Conservation (phyloP, 2,329 filamentous ascomycete genomes). For the Aureobasidium vineae region DNA sequence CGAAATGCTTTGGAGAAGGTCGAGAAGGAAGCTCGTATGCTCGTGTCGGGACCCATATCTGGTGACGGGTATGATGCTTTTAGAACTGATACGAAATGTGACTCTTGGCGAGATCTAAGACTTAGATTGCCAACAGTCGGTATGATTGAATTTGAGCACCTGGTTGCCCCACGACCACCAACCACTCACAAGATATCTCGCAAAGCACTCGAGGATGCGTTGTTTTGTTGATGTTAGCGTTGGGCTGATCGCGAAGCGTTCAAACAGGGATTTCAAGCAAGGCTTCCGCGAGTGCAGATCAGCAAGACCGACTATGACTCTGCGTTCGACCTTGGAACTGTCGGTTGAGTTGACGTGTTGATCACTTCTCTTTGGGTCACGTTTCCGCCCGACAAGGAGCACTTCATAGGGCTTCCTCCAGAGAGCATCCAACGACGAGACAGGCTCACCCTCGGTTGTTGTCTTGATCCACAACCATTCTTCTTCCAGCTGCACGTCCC, state of each 20-base stretch:
- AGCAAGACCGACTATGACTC: constrained; percentile 66
- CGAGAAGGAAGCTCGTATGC: constrained; percentile 15
- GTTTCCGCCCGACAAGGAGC: constrained; percentile 58
- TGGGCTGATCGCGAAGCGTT: constrained; percentile 44
- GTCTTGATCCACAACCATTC: constrained; percentile 82
- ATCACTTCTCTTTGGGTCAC: constrained; percentile 20
- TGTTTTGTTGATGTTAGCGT: constrained; percentile 50
- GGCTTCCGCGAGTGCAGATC: constrained; percentile 79
- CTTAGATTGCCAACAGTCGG: constrained; percentile 49
- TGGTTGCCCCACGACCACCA: constrained; percentile 82
- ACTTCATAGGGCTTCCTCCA: constrained; percentile 79
- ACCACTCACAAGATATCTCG: constrained; percentile 67
- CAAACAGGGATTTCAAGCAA: constrained; percentile 58
- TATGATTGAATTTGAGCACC: constrained; percentile 65
- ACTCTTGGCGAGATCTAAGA: constrained; percentile 12
- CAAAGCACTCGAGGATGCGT: constrained; percentile 71
- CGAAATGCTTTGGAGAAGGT: neutral
- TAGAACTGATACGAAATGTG: constrained; percentile 20
- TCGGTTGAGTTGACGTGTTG: constrained; percentile 24
- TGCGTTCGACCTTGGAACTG: constrained; percentile 43
- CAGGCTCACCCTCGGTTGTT: constrained; percentile 62
- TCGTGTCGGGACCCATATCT: constrained; percentile 26
- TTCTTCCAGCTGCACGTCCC: constrained; percentile 63
- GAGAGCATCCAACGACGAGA: constrained; percentile 57
- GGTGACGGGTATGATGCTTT: constrained; percentile 9